These are phyloP conservation scores for Tuber brumale DNA, from an alignment of 495 filamentous ascomycete genomes.

Conservation along the genomic window DNA sequence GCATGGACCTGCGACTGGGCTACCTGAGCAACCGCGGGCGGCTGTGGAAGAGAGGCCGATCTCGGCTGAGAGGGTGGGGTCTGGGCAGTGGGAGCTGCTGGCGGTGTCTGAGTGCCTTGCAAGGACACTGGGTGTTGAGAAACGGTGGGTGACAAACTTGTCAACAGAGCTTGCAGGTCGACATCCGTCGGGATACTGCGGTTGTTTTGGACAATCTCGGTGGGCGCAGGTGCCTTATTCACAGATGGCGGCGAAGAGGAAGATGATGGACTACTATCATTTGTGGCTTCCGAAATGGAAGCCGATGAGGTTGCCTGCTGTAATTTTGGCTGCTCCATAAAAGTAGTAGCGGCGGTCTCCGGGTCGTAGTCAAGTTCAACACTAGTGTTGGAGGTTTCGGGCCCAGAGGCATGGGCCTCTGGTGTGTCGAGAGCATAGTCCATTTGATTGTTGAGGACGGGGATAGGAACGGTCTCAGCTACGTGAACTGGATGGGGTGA, in stretches of 20 bases:
- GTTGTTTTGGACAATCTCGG: slow-evolving; percentile 32
- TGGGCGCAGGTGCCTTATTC: slow-evolving; percentile 29
- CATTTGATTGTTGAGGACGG: slow-evolving; percentile 42
- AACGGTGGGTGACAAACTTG: slow-evolving; percentile 40
- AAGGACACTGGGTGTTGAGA: slow-evolving; percentile 31
- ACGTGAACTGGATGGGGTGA: slow-evolving; percentile 41
- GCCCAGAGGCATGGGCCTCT: slow-evolving; percentile 32
- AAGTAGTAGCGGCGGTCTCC: slow-evolving; percentile 28
- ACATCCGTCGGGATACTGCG: slow-evolving; percentile 41
- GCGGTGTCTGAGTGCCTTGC: slow-evolving; percentile 27
- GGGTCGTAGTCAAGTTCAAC: slow-evolving; percentile 30
- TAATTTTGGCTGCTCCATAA: slow-evolving; percentile 32
- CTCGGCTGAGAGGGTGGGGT: slow-evolving; percentile 36
- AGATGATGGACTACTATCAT: slow-evolving; percentile 38
- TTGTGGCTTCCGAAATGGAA: slow-evolving; percentile 36
- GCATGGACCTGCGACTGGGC: slow-evolving; percentile 32
- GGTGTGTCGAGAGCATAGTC: slow-evolving; percentile 39
- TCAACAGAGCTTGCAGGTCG: slow-evolving; percentile 42
- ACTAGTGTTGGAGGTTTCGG: slow-evolving; percentile 20
- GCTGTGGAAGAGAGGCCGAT: slow-evolving; percentile 40
- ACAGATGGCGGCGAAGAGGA: slow-evolving; percentile 32
- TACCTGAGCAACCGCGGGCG: slow-evolving; percentile 19
- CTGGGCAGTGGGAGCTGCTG: slow-evolving; percentile 24
- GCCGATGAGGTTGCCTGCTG: slow-evolving; percentile 34
- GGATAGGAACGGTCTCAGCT: slow-evolving; percentile 38